phyloP scores from a whole-genome alignment of 306 rosid species.

The Cajanus cajan region DNA sequence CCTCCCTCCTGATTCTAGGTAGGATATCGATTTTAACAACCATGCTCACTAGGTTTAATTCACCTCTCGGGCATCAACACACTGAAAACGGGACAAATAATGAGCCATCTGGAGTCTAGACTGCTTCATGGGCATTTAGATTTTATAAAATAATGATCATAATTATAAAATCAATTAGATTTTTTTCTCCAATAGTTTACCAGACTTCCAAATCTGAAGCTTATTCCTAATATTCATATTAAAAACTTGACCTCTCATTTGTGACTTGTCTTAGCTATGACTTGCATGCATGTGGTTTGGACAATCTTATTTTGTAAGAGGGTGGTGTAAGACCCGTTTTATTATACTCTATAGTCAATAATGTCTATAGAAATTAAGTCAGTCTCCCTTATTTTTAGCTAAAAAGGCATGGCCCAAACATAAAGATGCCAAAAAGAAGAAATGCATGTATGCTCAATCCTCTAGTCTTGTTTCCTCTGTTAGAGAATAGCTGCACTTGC shows the following conservation, averaged over 20 bases:
- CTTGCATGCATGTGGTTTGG: background rate
- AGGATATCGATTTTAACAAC: no score
- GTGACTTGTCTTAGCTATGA: background rate
- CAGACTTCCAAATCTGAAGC: constrained; percentile 4
- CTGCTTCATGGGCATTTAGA: constrained; percentile 22
- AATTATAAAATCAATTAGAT: background rate
- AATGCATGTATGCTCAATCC: background rate
- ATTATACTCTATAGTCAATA: background rate
- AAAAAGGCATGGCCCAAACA: background rate
- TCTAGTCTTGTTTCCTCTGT: background rate
- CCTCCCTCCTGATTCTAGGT: no score
- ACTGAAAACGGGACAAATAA: background rate
- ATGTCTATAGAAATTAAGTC: background rate
- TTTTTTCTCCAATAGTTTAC: background rate
- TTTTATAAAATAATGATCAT: constrained; percentile 14
- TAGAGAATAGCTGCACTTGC: constrained; percentile 2
- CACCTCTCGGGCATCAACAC: constrained; percentile 10
- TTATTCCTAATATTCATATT: constrained; percentile 11
- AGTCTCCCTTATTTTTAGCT: background rate
- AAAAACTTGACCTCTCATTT: background rate
- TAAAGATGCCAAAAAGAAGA: background rate
- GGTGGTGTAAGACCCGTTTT: background rate
- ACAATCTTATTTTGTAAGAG: background rate
- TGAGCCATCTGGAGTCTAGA: constrained; percentile 13
- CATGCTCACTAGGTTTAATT: background rate